Evolutionary conservation across 306 rosid species (phyloP).

Genomic region (Gastrolobium bilobum): DNA sequence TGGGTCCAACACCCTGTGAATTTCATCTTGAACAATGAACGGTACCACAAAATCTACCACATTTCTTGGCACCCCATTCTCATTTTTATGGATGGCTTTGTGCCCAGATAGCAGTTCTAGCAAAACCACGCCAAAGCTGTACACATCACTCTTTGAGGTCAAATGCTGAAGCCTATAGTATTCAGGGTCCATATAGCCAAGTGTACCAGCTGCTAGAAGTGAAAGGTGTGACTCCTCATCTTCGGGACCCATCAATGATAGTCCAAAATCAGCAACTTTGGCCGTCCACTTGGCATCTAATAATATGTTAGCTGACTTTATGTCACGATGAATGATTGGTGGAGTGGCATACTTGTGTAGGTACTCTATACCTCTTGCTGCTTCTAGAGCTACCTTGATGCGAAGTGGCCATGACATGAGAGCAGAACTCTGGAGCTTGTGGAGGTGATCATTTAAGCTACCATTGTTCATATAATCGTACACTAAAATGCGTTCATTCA

Average conservation of each 20-base stretch:
- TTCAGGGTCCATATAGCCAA: conserved; percentile 95
- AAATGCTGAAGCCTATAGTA: conserved; percentile 79
- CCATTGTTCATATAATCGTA: conserved; percentile 84
- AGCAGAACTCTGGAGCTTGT: conserved; percentile 55
- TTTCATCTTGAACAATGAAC: conserved; percentile 69
- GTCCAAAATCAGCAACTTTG: conserved; percentile 81
- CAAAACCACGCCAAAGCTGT: conserved; percentile 84
- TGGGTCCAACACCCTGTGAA: conserved; percentile 79
- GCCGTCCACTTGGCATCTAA: conserved; percentile 65
- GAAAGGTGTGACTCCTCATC: conserved; percentile 66
- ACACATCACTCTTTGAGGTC: conserved; percentile 86
- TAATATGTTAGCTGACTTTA: conserved; percentile 76
- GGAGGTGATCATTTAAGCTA: conserved; percentile 78
- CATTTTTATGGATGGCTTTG: conserved; percentile 78
- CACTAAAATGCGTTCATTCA: conserved; percentile 73
- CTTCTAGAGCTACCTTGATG: conserved; percentile 72
- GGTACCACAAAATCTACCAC: conserved; percentile 87
- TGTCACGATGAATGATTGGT: conserved; percentile 82
- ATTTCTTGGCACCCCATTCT: conserved; percentile 76
- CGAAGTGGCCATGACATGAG: conserved; percentile 64
- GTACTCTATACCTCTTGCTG: conserved; percentile 81
- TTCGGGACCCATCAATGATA: conserved; percentile 74
- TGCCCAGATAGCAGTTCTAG: conserved; percentile 73
- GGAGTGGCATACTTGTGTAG: conserved; percentile 71
- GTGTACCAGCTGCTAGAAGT: conserved; percentile 72